Conservation (phyloP, 345 rosid species). For the Eucalyptus caleyi region DNA sequence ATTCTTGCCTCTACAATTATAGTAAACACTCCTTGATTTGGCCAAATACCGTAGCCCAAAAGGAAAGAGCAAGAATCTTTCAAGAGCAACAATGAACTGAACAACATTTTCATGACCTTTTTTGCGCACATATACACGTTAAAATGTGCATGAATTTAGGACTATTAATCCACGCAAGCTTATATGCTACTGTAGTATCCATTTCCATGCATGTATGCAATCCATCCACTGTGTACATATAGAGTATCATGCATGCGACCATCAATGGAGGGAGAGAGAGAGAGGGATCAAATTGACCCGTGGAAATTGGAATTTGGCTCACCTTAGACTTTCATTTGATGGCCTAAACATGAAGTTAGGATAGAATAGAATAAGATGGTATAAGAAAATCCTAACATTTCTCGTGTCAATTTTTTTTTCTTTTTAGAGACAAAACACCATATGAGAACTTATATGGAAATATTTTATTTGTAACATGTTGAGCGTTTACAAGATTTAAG, state of each 20-base stretch:
- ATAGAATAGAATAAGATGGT: background rate
- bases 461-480: background rate
- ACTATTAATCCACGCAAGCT: background rate
- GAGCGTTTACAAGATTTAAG: background rate
- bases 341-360: background rate
- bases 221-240: background rate
- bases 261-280: background rate
- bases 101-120: background rate
- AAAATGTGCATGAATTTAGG: background rate
- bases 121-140: background rate
- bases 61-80: background rate
- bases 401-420: rapidly evolving
- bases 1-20: background rate
- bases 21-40: background rate
- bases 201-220: background rate
- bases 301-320: background rate
- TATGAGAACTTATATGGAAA: background rate
- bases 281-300: background rate
- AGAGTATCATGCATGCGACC: background rate
- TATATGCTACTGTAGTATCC: background rate
- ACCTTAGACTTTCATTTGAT: background rate
- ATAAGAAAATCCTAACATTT: background rate
- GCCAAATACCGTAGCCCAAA: background rate
- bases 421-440: background rate
- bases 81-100: background rate